These are phyloP conservation scores for Diaporthe citriasiana DNA, from an alignment of 2,329 filamentous ascomycete species.

Conservation along the genomic window DNA sequence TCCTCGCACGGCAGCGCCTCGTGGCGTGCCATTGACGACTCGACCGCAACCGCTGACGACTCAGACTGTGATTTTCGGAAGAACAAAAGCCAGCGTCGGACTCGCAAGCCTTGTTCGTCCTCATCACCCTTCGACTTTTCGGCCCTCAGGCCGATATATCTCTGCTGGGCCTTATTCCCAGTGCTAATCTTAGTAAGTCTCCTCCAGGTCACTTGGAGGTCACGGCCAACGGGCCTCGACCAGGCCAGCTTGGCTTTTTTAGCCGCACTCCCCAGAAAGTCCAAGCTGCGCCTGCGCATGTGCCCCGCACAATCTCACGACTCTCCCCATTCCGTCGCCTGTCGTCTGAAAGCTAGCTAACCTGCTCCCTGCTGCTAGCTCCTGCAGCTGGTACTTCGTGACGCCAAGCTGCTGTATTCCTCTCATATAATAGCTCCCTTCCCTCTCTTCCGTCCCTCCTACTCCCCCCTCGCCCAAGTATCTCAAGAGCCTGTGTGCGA, in stretches of 20 bases:
- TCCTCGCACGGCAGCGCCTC: constrained; percentile 46
- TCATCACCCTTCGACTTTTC: constrained; percentile 24
- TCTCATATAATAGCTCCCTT: constrained; percentile 51
- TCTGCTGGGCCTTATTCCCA: constrained; percentile 50
- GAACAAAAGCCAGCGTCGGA: constrained; percentile 34
- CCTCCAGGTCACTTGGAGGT: constrained; percentile 22
- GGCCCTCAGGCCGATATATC: constrained; percentile 47
- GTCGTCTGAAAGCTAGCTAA: constrained; percentile 46
- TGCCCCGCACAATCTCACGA: constrained; percentile 43
- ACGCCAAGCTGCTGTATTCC: constrained; percentile 61
- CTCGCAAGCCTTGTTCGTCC: constrained; percentile 20
- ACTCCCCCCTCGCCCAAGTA: constrained; percentile 59
- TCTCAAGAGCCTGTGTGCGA: constrained; percentile 66
- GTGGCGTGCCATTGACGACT: constrained; percentile 48
- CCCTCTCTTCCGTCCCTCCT: constrained; percentile 52
- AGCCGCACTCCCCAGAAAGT: constrained; percentile 39
- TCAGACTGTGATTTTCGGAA: constrained; percentile 42
- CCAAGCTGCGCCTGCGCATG: constrained; percentile 39
- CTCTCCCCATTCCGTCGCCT: constrained; percentile 32
- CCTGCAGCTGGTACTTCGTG: constrained; percentile 66
- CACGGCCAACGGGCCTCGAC: constrained; percentile 37
- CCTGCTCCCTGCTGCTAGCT: constrained; percentile 56
- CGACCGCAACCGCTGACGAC: constrained; percentile 41
- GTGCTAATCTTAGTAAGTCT: constrained; percentile 51
- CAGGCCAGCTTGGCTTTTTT: constrained; percentile 45